Percentiles rank a stretch among this genome's conserved stretches.
Evolutionary conservation across 768 basidiomycete genomes (phyloP).

Genomic region (Tricholoma saponaceum): DNA sequence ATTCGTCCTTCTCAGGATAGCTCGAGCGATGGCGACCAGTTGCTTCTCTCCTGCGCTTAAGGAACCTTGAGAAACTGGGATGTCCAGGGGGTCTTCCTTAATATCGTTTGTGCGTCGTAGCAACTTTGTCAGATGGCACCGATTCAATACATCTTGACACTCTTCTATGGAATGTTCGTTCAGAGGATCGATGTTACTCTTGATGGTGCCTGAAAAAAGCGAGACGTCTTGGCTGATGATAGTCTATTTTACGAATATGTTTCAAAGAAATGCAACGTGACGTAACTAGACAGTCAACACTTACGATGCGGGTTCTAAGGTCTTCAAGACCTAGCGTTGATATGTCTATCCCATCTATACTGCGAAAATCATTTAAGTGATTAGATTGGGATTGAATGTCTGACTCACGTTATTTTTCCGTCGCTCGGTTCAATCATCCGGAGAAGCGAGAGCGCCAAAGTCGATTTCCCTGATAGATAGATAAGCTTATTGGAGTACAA

Average conservation of each 20-base stretch:
- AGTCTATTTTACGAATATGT: slow-evolving; percentile 35
- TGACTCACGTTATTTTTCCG: slow-evolving; percentile 54
- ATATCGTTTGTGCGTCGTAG: slow-evolving; percentile 32
- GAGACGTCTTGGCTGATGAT: slow-evolving; percentile 75
- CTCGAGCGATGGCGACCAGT: slow-evolving; percentile 65
- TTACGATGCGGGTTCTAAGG: slow-evolving; percentile 56
- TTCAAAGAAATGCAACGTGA: not conserved
- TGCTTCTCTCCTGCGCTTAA: slow-evolving; percentile 80
- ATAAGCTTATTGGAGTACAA: not conserved
- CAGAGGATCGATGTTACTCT: slow-evolving; percentile 71
- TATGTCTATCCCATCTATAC: slow-evolving; percentile 72
- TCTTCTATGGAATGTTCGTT: slow-evolving; percentile 53
- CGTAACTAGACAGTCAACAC: slow-evolving; percentile 15
- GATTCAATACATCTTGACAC: slow-evolving; percentile 59
- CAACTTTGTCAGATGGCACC: slow-evolving; percentile 55
- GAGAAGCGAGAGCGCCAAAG: slow-evolving; percentile 52
- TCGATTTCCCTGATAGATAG: slow-evolving; percentile 44
- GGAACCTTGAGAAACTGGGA: slow-evolving; percentile 61
- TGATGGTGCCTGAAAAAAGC: slow-evolving; percentile 68
- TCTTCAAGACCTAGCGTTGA: slow-evolving; percentile 65
- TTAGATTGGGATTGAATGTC: not conserved
- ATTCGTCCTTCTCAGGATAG: slow-evolving; percentile 57
- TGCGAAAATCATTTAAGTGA: slow-evolving; percentile 13
- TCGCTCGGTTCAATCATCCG: slow-evolving; percentile 57
- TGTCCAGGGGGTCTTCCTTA: slow-evolving; percentile 43